These are phyloP conservation scores for Stephanodiscus triporus DNA, from an alignment of 108 stramenopile genomes.

Conservation along the genomic window DNA sequence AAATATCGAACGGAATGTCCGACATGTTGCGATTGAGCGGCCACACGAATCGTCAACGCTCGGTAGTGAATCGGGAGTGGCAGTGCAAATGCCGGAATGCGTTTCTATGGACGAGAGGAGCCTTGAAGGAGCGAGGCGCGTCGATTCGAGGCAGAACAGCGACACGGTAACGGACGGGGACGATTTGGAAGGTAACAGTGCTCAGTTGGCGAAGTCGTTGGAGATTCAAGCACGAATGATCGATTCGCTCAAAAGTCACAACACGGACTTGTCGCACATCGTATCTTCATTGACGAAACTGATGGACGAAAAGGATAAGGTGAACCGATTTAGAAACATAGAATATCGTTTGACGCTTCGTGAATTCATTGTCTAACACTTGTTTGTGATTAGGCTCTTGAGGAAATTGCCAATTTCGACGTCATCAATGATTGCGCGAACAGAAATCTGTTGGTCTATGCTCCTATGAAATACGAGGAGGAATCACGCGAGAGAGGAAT, in stretches of 20 bases:
- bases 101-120: not conserved
- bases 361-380: too few species aligned
- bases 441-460: not conserved
- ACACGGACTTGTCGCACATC: not conserved
- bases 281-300: not conserved
- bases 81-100: not conserved
- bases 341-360: not conserved
- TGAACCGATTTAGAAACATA: not conserved
- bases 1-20: not conserved
- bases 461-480: not conserved
- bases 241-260: not conserved
- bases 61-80: not conserved
- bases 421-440: not conserved
- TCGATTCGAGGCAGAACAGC: not conserved
- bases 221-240: not conserved
- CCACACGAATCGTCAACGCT: too few species aligned
- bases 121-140: not conserved
- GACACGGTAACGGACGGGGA: not conserved
- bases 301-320: not conserved
- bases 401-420: not conserved
- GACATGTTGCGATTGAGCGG: too few species aligned
- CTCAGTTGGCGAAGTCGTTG: not conserved
- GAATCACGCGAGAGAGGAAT: not conserved
- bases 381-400: too few species aligned
- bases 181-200: not conserved